These are phyloP conservation scores for Fusarium mexicanum DNA, from an alignment of 2,329 filamentous ascomycete species.

Conservation along the genomic window DNA sequence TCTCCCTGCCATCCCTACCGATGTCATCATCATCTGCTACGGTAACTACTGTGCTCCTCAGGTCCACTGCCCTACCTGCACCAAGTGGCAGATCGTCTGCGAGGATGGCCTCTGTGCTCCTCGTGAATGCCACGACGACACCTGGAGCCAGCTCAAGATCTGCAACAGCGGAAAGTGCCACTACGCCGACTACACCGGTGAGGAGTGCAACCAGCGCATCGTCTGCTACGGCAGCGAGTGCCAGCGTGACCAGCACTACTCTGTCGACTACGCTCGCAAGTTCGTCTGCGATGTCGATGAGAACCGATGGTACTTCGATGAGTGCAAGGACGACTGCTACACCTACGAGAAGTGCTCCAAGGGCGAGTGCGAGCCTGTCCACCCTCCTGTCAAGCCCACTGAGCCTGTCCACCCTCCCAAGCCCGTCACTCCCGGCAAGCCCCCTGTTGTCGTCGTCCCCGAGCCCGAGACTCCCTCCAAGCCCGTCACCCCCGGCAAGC, in stretches of 20 bases:
- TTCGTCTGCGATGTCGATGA: slow-evolving; percentile 44
- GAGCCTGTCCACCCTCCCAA: slow-evolving; percentile 7
- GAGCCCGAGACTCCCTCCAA: slow-evolving; percentile 4
- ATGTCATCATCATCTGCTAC: slow-evolving; percentile 43
- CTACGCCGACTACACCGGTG: slow-evolving; percentile 45
- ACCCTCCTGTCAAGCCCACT: slow-evolving; percentile 11
- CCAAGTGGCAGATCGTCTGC: slow-evolving; percentile 46
- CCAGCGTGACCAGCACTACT: slow-evolving; percentile 41
- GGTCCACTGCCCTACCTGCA: slow-evolving; percentile 43
- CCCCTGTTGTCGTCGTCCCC: slow-evolving; percentile 24
- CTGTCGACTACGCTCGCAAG: slow-evolving; percentile 45
- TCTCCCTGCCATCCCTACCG: slow-evolving; percentile 33
- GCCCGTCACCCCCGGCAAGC: not conserved
- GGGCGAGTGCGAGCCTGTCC: slow-evolving; percentile 39
- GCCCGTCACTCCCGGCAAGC: not conserved
- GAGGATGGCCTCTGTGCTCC: slow-evolving; percentile 47
- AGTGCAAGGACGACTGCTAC: slow-evolving; percentile 46
- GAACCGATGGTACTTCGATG: slow-evolving; percentile 44
- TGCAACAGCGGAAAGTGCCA: slow-evolving; percentile 46
- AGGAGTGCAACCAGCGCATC: slow-evolving; percentile 48
- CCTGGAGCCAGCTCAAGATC: slow-evolving; percentile 46
- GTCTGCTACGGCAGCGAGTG: slow-evolving; percentile 48
- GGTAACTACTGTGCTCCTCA: slow-evolving; percentile 45
- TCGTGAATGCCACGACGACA: slow-evolving; percentile 41
- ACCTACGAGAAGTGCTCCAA: slow-evolving; percentile 40